Percentiles rank a stretch among this genome's conserved stretches.
Conservation (phyloP, 1,284 basidiomycete genomes). For the Termitomyces sp. region DNA sequence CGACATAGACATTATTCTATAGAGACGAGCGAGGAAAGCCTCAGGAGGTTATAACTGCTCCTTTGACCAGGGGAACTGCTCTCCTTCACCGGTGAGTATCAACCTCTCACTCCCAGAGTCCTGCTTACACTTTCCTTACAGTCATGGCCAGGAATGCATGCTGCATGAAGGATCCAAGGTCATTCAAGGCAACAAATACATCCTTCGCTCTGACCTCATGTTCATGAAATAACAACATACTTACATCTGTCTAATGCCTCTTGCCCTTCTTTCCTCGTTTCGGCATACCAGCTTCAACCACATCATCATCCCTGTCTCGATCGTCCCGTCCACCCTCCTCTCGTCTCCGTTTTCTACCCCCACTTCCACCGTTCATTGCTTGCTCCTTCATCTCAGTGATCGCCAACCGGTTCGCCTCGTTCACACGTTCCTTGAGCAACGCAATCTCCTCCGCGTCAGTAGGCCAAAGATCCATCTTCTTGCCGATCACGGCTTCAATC, state of each 20-base stretch:
- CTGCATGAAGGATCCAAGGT: constrained; percentile 75
- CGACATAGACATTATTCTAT: constrained; percentile 65
- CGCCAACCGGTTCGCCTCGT: constrained; percentile 84
- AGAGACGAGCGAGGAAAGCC: constrained; percentile 46
- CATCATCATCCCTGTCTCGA: constrained; percentile 82
- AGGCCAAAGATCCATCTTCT: constrained; percentile 91
- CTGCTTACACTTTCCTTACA: constrained; percentile 21
- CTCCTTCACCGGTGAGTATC: constrained; percentile 62
- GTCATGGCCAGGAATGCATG: constrained; percentile 74
- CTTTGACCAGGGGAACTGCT: constrained; percentile 61
- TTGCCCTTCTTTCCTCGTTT: constrained; percentile 42
- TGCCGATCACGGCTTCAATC: constrained; percentile 88
- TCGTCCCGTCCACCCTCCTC: constrained; percentile 54
- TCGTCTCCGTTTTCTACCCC: constrained; percentile 51
- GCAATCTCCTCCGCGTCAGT: constrained; percentile 90
- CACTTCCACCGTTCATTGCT: constrained; percentile 39
- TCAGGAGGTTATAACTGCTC: constrained; percentile 50
- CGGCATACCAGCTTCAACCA: constrained; percentile 78
- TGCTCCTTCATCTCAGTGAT: constrained; percentile 75
- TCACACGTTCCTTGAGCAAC: constrained; percentile 84
- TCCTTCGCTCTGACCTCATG: constrained; percentile 75
- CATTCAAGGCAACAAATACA: constrained; percentile 66
- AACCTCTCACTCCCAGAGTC: not conserved
- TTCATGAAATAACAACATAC: constrained; percentile 38
- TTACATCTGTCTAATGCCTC: constrained; percentile 17